These are phyloP conservation scores for Metschnikowia dekortorum DNA, from an alignment of 805 yeast genomes.

Conservation along the genomic window DNA sequence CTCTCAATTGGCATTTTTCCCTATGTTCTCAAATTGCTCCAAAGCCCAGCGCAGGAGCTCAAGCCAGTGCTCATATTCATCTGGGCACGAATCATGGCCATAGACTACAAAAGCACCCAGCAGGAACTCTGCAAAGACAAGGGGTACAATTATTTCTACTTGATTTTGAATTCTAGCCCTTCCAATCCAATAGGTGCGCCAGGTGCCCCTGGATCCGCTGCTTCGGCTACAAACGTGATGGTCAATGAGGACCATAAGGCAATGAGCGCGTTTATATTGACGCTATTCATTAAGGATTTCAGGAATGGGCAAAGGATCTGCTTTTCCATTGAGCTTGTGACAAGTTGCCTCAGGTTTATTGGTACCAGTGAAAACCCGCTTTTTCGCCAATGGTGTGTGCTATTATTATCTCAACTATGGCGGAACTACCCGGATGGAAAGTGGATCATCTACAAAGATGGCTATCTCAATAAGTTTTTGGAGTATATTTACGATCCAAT, in stretches of 20 bases:
- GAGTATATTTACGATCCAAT: constrained; percentile 76
- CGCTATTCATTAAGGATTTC: constrained; percentile 79
- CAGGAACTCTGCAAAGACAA: constrained; percentile 88
- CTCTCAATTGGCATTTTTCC: constrained; percentile 95
- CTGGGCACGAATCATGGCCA: constrained; percentile 98
- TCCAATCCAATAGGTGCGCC: constrained; percentile 28
- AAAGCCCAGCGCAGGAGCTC: constrained; percentile 91
- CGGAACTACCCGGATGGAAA: constrained; percentile 69
- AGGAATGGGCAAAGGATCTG: constrained; percentile 77
- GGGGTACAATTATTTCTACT: constrained; percentile 82
- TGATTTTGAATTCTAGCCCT: constrained; percentile 54
- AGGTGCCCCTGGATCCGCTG: constrained; percentile 26
- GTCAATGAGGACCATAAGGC: constrained; percentile 85
- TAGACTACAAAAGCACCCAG: constrained; percentile 85
- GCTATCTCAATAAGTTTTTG: constrained; percentile 52
- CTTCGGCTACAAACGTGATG: constrained; percentile 25
- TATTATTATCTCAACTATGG: constrained; percentile 76
- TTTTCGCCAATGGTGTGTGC: constrained; percentile 87
- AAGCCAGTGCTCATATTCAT: constrained; percentile 92
- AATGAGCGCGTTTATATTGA: constrained; percentile 86
- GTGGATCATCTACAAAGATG: constrained; percentile 62
- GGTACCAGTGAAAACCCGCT: constrained; percentile 77
- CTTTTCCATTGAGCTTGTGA: constrained; percentile 66
- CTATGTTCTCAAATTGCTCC: constrained; percentile 81
- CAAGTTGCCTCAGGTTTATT: constrained; percentile 61